Evolutionary conservation across 257 asterid genomes (phyloP), one percentile per base, ranked within the genome.

Genomic region (Voacanga thouarsii): DNA sequence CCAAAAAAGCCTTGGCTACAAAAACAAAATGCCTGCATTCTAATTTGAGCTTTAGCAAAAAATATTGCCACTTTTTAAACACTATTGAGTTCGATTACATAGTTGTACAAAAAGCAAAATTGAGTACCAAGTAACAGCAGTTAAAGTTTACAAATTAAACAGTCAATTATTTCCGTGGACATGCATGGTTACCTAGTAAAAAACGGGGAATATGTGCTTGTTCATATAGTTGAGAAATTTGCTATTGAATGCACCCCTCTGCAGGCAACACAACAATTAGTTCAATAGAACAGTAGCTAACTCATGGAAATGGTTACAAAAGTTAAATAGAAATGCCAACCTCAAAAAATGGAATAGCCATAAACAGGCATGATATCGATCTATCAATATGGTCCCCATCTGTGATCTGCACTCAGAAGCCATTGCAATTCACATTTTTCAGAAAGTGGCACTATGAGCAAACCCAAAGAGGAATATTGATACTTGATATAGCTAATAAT

Each of bases 181-280:
- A 63, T 51, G 68, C 53, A 49, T 61, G 80, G 77, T 76, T 86
- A 92, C 98, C 98, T 91, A 71, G 24, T 94, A 92, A 80, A 92
- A 92, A 77, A 89, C 97, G 64, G 97, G 94, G 43, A 94, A 90
- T 55, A 94, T 89, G 88, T 92, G 91, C 83, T 92, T 94, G 91
- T 89, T 94, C 80, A 91, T 80, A 80, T 92, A 94, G 80, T 83
- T 89, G 83, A 92, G 83, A 69, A 92, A 94, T 85, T 89, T 94
- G 97, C 97, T 89, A 84, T 89, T 92, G 1, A 97, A 92, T 84
- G 98, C 98, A 69, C 98, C 98, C 83, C 90, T 89, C 98, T 92
- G 97, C 88, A 87, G 75, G 82, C 33, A 76, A 83, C 24, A 56
- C 71, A 82, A 68, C 57, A 26, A 63, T 79, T 80, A 84, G 81